Evolutionary conservation across 2,329 filamentous ascomycete species (phyloP).

Genomic region (Alternaria gaisen): DNA sequence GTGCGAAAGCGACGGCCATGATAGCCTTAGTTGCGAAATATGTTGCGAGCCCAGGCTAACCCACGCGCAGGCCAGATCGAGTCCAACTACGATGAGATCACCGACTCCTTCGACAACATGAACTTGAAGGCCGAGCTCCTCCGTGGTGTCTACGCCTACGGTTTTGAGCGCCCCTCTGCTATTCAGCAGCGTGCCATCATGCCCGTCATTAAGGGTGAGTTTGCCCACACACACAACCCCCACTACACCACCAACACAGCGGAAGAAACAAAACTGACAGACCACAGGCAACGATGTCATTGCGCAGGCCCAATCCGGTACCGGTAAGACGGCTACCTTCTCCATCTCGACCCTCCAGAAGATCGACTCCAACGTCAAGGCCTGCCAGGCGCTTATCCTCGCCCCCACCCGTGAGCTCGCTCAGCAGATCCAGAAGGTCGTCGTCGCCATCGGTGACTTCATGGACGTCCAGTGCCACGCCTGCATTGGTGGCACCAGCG

Average conservation of each 20-base stretch:
- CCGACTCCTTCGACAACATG: conserved; percentile 99
- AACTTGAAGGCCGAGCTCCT: conserved; percentile 96
- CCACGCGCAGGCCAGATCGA: conserved; percentile 87
- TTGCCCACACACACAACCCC: conserved; percentile 8
- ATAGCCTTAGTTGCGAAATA: conserved; percentile 4
- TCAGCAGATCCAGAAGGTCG: conserved; percentile 99
- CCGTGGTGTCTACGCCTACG: conserved; percentile 98
- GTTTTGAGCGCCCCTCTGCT: conserved; percentile 99
- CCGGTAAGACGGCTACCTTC: conserved; percentile 99
- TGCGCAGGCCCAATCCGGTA: conserved; percentile 99
- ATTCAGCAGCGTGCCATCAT: conserved; percentile 99
- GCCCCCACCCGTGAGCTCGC: conserved; percentile 98
- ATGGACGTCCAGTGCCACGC: conserved; percentile 99
- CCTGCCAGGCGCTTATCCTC: conserved; percentile 97
- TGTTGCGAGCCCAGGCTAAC: conserved; percentile 23
- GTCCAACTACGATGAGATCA: conserved; percentile 99
- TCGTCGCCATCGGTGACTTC: conserved; percentile 98
- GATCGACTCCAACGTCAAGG: conserved; percentile 93
- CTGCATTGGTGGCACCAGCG: conserved; percentile 98
- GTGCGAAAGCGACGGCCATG: conserved; percentile 19
- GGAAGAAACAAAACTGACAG: conserved; percentile 34
- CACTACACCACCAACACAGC: background rate
- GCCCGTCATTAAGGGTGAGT: conserved; percentile 98
- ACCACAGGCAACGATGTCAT: conserved; percentile 89
- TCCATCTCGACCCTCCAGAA: conserved; percentile 99